Evolutionary conservation across 2,329 filamentous ascomycete genomes (phyloP).

Genomic region (Xylariales sp.): DNA sequence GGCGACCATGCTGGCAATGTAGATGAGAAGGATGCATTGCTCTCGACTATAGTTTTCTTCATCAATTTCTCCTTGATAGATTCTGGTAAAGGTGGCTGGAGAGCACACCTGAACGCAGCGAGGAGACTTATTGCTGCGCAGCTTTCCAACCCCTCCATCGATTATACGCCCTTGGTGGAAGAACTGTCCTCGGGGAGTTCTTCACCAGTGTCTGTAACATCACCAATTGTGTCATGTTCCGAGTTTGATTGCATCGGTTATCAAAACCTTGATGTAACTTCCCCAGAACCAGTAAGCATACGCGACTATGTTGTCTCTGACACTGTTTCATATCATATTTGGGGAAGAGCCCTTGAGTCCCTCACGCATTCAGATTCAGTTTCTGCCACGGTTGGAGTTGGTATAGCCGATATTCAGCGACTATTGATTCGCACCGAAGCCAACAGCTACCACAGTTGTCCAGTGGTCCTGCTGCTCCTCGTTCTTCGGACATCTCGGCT

Average conservation of each 20-base stretch:
- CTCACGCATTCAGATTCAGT: slow-evolving; percentile 36
- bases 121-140: slow-evolving; percentile 29
- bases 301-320: slow-evolving; percentile 44
- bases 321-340: slow-evolving; percentile 29
- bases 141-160: neutral
- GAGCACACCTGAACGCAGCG: slow-evolving; percentile 40
- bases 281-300: slow-evolving; percentile 10
- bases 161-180: neutral
- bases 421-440: slow-evolving; percentile 37
- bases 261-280: neutral
- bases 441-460: slow-evolving; percentile 38
- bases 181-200: neutral
- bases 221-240: neutral
- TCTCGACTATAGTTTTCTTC: slow-evolving; percentile 46
- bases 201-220: too few species aligned
- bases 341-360: slow-evolving; percentile 25
- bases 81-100: slow-evolving; percentile 39
- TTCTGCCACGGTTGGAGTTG: slow-evolving; percentile 31
- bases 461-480: slow-evolving; percentile 37
- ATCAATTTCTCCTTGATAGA: slow-evolving; percentile 49
- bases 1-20: slow-evolving; percentile 24
- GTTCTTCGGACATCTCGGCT: slow-evolving; percentile 40
- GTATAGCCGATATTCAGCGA: slow-evolving; percentile 23
- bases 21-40: slow-evolving; percentile 39
- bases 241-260: too few species aligned